Percentiles rank a stretch among this genome's conserved stretches.
Evolutionary conservation across 768 basidiomycete species (phyloP).

Genomic region (Dentipellis sp.): DNA sequence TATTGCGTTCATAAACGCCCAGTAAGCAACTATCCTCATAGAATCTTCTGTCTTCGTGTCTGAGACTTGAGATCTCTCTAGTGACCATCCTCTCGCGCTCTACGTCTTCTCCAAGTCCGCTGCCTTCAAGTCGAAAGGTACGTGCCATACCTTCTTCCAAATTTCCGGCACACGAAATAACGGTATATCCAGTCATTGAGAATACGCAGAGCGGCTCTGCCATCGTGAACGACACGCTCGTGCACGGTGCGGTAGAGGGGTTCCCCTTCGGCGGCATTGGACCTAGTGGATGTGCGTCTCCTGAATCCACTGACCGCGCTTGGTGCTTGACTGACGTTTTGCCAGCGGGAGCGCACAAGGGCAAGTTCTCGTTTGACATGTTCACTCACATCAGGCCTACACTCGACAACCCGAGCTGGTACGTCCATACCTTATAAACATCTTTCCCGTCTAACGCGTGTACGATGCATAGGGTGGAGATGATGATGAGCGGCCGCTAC

Average conservation of each 20-base stretch:
- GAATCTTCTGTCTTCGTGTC: neutral
- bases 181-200: slow-evolving; percentile 40
- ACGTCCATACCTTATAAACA: slow-evolving; percentile 4
- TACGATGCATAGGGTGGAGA: slow-evolving; percentile 21
- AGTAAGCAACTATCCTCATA: slow-evolving; percentile 23
- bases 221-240: slow-evolving; percentile 57
- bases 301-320: neutral
- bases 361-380: slow-evolving; percentile 66
- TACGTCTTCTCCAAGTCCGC: slow-evolving; percentile 67
- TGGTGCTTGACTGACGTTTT: neutral
- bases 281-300: slow-evolving; percentile 54
- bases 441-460: neutral
- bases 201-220: slow-evolving; percentile 66
- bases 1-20: slow-evolving; percentile 54
- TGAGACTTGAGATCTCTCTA: slow-evolving; percentile 16
- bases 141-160: too few relatives aligned
- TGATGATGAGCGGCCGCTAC: slow-evolving; percentile 23
- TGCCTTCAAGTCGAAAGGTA: slow-evolving; percentile 53
- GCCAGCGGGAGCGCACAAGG: slow-evolving; percentile 62
- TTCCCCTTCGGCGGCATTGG: slow-evolving; percentile 73
- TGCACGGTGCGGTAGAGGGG: slow-evolving; percentile 52
- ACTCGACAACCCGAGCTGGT: slow-evolving; percentile 33
- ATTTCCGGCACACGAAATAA: too few relatives aligned
- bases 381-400: slow-evolving; percentile 71
- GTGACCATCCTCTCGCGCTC: slow-evolving; percentile 66